A percentile compares a stretch with the other conserved stretches of the same genome.
These are phyloP conservation scores for Leccinum rimulosum DNA, from an alignment of 768 basidiomycete genomes.

Conservation along the genomic window DNA sequence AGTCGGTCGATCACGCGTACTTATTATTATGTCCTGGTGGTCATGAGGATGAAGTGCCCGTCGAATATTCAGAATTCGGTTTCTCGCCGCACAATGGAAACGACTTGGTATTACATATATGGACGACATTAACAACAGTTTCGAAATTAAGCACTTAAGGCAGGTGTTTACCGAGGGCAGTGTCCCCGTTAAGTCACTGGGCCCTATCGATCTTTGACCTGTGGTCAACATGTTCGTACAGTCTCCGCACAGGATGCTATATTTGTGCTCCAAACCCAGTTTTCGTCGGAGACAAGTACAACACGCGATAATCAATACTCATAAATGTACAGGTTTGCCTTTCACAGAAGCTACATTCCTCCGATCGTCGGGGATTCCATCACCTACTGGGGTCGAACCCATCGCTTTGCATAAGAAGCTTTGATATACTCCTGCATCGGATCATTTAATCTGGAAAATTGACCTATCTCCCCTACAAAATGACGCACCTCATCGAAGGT, in stretches of 20 bases:
- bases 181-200: background rate
- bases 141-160: background rate
- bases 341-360: background rate
- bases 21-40: background rate
- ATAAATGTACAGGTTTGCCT: background rate
- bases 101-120: too few relatives aligned
- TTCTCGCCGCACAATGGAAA: background rate
- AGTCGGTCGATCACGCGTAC: background rate
- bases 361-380: background rate
- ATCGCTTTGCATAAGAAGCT: background rate
- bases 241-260: background rate
- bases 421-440: slow-evolving; percentile 14
- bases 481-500: slow-evolving; percentile 54
- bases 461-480: too few relatives aligned
- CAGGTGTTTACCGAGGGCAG: too few relatives aligned
- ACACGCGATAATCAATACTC: background rate
- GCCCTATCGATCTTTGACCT: background rate
- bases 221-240: too few relatives aligned
- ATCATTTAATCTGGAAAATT: background rate
- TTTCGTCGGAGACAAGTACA: background rate
- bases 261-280: background rate
- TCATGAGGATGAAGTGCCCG: background rate
- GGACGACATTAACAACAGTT: too few relatives aligned
- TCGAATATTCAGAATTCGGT: background rate
- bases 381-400: slow-evolving; percentile 6